Evolutionary conservation across 2,329 filamentous ascomycete species (phyloP).

Genomic region (Myrmaecium sp.): DNA sequence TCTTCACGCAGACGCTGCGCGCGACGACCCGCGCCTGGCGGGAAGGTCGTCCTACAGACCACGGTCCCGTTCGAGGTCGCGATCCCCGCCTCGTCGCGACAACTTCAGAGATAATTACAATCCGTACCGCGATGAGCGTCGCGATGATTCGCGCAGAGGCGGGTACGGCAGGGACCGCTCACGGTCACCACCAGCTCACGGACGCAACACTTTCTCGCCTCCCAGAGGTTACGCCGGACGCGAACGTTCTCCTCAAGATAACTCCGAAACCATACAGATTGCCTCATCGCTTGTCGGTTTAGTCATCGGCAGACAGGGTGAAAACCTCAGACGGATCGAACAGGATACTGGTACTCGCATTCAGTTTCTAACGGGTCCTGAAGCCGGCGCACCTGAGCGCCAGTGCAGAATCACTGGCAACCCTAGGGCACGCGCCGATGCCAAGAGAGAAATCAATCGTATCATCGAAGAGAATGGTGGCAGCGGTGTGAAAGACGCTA

Average conservation of each 20-base stretch:
- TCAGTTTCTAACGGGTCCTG: slow-evolving; percentile 67
- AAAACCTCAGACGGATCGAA: slow-evolving; percentile 76
- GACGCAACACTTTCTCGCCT: slow-evolving; percentile 44
- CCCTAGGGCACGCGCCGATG: slow-evolving; percentile 53
- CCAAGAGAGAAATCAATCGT: slow-evolving; percentile 66
- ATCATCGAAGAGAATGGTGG: slow-evolving; percentile 78
- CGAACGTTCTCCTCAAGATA: slow-evolving; percentile 53
- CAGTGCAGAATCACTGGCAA: slow-evolving; percentile 76
- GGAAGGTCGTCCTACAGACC: slow-evolving; percentile 42
- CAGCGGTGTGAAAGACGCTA: slow-evolving; percentile 21
- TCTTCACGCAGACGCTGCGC: slow-evolving; percentile 14
- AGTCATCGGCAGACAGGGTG: slow-evolving; percentile 79
- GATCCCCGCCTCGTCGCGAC: slow-evolving; percentile 42
- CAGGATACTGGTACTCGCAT: slow-evolving; percentile 67
- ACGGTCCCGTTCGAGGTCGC: slow-evolving; percentile 56
- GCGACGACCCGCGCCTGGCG: slow-evolving; percentile 31
- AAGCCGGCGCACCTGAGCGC: slow-evolving; percentile 53
- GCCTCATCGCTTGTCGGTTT: slow-evolving; percentile 76
- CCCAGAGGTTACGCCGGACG: slow-evolving; percentile 32
- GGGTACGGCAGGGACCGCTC: slow-evolving; percentile 56
- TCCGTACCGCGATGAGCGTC: slow-evolving; percentile 72
- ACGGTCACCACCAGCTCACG: slow-evolving; percentile 46
- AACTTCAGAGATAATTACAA: slow-evolving; percentile 61
- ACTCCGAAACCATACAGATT: slow-evolving; percentile 67
- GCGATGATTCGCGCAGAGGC: slow-evolving; percentile 44